Percentiles rank a stretch among this genome's conserved stretches.
Conservation (phyloP, 177 flowering plant genomes). For the Vitis hybrid region DNA sequence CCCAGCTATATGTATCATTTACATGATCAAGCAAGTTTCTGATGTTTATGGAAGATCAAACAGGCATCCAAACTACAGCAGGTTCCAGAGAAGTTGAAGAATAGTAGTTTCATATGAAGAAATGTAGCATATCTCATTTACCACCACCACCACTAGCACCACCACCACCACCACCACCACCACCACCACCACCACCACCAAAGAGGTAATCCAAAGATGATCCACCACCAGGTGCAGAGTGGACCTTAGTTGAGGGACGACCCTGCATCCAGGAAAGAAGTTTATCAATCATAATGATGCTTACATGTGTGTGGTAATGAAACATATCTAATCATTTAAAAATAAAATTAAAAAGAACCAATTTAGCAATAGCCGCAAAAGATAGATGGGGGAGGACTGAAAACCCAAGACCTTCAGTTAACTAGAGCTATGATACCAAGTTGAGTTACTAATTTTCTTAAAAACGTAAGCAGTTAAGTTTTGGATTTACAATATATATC, state of each 20-base stretch:
- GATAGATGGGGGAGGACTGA: too few species aligned
- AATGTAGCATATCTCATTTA: constrained; percentile 16
- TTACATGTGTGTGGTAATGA: background rate
- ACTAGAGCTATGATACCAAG: too few species aligned
- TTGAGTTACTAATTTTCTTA: too few species aligned
- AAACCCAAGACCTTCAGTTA: too few species aligned
- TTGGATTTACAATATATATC: too few species aligned
- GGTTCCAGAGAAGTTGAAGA: constrained; percentile 13
- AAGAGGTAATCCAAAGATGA: constrained; percentile 81
- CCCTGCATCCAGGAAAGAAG: constrained; percentile 43
- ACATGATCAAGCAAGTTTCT: constrained; percentile 11
- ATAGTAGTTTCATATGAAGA: constrained; percentile 5
- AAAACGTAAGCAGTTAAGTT: background rate
- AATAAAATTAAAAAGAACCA: background rate
- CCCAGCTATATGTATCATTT: constrained; percentile 16
- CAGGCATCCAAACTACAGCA: constrained; percentile 9
- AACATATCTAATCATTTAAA: background rate
- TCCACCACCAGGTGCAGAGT: constrained; percentile 89
- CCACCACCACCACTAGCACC: constrained; percentile 22
- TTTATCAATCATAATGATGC: background rate
- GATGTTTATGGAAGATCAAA: constrained; percentile 9
- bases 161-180: constrained; percentile 14
- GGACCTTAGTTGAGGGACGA: constrained; percentile 90
- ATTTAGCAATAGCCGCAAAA: too few species aligned
- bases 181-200: constrained; percentile 37